A percentile compares a stretch with the other conserved stretches of the same genome.
Conservation (phyloP, 331 rosid species). For the Dryas integrifolia region DNA sequence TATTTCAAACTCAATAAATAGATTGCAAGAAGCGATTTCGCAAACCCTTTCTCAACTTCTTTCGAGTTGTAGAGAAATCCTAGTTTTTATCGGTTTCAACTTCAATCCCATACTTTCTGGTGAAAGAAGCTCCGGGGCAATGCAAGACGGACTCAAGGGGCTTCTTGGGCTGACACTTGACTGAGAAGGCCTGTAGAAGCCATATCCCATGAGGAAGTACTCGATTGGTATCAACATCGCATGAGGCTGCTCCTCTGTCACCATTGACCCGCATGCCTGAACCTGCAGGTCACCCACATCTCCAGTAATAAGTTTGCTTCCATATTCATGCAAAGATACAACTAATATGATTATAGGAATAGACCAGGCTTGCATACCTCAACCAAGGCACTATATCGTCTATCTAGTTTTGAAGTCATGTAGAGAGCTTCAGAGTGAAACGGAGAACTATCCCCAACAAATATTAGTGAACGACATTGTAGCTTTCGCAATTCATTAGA, state of each 20-base stretch:
- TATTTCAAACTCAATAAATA: conserved; percentile 28
- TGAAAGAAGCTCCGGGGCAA: conserved; percentile 85
- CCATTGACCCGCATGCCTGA: conserved; percentile 94
- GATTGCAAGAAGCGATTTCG: conserved; percentile 26
- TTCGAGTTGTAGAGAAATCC: conserved; percentile 37
- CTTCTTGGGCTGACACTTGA: conserved; percentile 82
- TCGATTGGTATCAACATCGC: conserved; percentile 95
- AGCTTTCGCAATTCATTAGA: conserved; percentile 68
- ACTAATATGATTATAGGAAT: not conserved
- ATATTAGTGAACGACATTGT: conserved; percentile 82
- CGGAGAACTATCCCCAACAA: conserved; percentile 88
- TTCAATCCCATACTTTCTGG: conserved; percentile 99
- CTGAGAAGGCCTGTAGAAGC: conserved; percentile 69
- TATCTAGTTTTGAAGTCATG: conserved; percentile 80
- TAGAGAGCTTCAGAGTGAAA: conserved; percentile 75
- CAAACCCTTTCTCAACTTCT: conserved; percentile 28
- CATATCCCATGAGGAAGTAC: conserved; percentile 91
- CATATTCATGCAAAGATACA: conserved; percentile 7
- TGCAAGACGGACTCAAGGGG: conserved; percentile 89
- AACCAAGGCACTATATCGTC: conserved; percentile 83
- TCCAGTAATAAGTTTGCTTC: conserved; percentile 10
- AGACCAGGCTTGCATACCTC: conserved; percentile 51
- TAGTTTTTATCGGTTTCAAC: conserved; percentile 89
- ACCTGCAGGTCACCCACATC: conserved; percentile 47
- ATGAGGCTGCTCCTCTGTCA: conserved; percentile 97